Evolutionary conservation across 75 land plant genomes (phyloP), one percentile per base, ranked within the genome.

Genomic region (Pseudotsuga menziesii): DNA sequence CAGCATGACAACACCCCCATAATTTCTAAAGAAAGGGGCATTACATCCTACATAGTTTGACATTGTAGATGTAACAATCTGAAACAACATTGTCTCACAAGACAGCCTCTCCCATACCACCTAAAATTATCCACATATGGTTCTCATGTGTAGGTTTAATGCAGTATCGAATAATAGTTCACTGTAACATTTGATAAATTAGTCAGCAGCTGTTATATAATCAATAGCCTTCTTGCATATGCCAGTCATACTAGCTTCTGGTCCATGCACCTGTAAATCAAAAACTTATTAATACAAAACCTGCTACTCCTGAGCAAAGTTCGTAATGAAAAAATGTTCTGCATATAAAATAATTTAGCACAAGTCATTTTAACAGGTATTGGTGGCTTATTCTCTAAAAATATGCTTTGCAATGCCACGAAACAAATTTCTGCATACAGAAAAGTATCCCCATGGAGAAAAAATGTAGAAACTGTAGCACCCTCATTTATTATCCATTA

Each of bases 221-320:
- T 96, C 92, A 63, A 96, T 96, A 64, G 97, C 98, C 73, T 88
- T 81, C 81, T 93, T 93, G 91, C 98, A 96, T 35, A 96, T 96
- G 55, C 97, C 96, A 76, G 98, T 96, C 98, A 96, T 96, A 29
- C 94, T 96, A 26, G 98, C 98, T 85, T 96, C 98, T n/a, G 98
- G 98, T 17, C 98, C 98, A 82, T 87, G 91, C 54, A 93, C 98
- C 98, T 96, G 80, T 59, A 85, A 20, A 81, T 41, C 59, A 36
- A 57, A 57, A 25, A 82, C 29, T 3, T 41, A n/a, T 39, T 25
- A 60, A 41, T 14, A 36, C 29, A 26, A 35, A 73, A 59, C 70
- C 48, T 17, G 32, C 23, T 27, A 61, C 41, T 22, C 56, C 8
- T 44, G 48, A 5, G 48, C 48, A 44, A 19, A 54, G 57, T 75